Conservation (phyloP, 129 eudicot genomes). For the Smallanthus sonchifolius region DNA sequence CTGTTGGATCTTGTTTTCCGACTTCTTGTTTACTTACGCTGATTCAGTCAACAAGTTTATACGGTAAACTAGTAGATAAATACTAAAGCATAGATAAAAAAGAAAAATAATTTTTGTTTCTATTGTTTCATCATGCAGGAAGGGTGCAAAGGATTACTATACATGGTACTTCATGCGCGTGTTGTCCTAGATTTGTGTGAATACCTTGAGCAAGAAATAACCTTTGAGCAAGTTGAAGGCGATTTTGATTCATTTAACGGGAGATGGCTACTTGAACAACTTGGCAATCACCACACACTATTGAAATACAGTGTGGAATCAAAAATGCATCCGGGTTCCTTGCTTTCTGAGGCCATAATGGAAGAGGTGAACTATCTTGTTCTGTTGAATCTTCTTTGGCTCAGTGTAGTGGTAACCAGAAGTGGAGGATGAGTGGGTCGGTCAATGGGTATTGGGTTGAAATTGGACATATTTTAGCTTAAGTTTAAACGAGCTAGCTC, state of each 20-base stretch:
- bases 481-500: neutral
- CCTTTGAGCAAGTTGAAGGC: constrained; percentile 95
- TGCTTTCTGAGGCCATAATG: constrained; percentile 96
- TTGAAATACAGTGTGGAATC: constrained; percentile 88
- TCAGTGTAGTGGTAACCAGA: neutral
- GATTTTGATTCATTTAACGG: constrained; percentile 89
- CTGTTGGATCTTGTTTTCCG: neutral
- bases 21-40: neutral
- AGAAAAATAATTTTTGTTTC: neutral
- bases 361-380: constrained; percentile 65
- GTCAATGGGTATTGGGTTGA: neutral
- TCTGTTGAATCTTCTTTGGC: constrained; percentile 4
- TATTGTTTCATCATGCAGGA: constrained; percentile 50
- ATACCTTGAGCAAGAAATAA: constrained; percentile 77
- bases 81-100: neutral
- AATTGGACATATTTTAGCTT: neutral
- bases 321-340: constrained; percentile 78
- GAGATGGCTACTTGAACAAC: constrained; percentile 83
- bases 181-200: constrained; percentile 88
- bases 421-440: neutral
- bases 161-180: constrained; percentile 98
- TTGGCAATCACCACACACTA: constrained; percentile 87
- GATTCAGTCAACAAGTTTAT: neutral
- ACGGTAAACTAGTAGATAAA: constrained; percentile 3
- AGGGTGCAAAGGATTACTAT: constrained; percentile 94